Conservation (phyloP, 2,329 filamentous ascomycete species). For the Fusarium denticulatum region DNA sequence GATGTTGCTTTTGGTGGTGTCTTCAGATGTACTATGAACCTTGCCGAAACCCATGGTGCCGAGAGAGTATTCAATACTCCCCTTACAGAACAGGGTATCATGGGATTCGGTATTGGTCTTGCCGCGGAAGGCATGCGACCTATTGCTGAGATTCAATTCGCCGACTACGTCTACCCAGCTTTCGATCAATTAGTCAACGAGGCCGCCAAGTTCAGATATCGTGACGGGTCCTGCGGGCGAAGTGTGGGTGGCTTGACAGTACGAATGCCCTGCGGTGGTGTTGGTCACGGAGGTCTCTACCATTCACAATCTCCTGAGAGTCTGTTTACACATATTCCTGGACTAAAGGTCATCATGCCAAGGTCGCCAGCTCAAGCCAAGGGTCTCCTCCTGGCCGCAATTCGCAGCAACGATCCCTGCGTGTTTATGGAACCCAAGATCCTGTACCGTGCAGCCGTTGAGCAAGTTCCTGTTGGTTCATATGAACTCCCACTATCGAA, state of each 20-base stretch:
- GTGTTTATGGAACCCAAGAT: slow-evolving; percentile 96
- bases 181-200: slow-evolving; percentile 97
- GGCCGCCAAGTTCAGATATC: slow-evolving; percentile 86
- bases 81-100: slow-evolving; percentile 90
- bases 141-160: slow-evolving; percentile 94
- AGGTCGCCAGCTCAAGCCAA: slow-evolving; percentile 89
- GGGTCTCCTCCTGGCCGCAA: slow-evolving; percentile 80
- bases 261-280: slow-evolving; percentile 88
- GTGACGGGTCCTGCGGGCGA: slow-evolving; percentile 68
- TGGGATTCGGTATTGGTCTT: slow-evolving; percentile 91
- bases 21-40: slow-evolving; percentile 91
- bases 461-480: slow-evolving; percentile 83
- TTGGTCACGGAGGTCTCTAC: slow-evolving; percentile 88
- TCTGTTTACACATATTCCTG: slow-evolving; percentile 88
- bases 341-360: slow-evolving; percentile 85
- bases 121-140: slow-evolving; percentile 93
- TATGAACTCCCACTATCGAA: slow-evolving; percentile 88
- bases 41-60: slow-evolving; percentile 86
- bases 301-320: slow-evolving; percentile 91
- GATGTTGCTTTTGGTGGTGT: slow-evolving; percentile 98
- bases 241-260: slow-evolving; percentile 83
- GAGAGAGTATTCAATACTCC: slow-evolving; percentile 97
- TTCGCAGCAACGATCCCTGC: slow-evolving; percentile 85
- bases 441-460: slow-evolving; percentile 88
- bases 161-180: slow-evolving; percentile 91